Evolutionary conservation across 345 rosid species (phyloP).

Genomic region (Mangifera indica): DNA sequence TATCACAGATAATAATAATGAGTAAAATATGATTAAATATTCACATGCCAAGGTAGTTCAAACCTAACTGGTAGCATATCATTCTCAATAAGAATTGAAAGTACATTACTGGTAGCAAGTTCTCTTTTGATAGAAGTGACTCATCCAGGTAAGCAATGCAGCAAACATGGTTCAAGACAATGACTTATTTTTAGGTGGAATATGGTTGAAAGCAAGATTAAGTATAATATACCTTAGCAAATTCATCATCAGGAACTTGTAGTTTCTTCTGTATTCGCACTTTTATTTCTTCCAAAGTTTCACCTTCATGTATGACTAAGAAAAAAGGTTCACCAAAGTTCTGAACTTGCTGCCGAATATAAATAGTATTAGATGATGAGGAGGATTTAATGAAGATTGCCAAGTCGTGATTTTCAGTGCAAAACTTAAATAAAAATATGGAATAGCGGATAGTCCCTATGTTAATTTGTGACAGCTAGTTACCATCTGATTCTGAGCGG

Average conservation of each 20-base stretch:
- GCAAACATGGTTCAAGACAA: too few relatives aligned
- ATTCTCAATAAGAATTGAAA: background rate
- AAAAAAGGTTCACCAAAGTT: constrained; percentile 98
- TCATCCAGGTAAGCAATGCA: too few relatives aligned
- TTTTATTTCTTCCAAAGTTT: constrained; percentile 79
- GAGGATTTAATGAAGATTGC: background rate
- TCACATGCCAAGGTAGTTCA: background rate
- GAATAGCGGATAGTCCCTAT: background rate
- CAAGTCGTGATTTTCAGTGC: background rate
- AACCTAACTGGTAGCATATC: background rate
- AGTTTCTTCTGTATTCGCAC: constrained; percentile 83
- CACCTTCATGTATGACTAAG: constrained; percentile 90
- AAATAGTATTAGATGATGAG: constrained; percentile 5
- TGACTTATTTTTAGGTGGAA: background rate
- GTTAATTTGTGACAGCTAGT: constrained; percentile 8
- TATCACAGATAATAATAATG: background rate
- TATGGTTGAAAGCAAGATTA: background rate
- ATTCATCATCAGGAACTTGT: constrained; percentile 91
- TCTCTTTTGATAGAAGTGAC: background rate
- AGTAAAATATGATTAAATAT: background rate
- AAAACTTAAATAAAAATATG: background rate
- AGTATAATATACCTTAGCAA: constrained; percentile 64
- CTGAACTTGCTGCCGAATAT: constrained; percentile 65
- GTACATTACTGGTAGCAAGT: background rate
- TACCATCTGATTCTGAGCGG: constrained; percentile 76